Evolutionary conservation across 495 filamentous ascomycete genomes (phyloP).

Genomic region (Penicillium chermesinum): DNA sequence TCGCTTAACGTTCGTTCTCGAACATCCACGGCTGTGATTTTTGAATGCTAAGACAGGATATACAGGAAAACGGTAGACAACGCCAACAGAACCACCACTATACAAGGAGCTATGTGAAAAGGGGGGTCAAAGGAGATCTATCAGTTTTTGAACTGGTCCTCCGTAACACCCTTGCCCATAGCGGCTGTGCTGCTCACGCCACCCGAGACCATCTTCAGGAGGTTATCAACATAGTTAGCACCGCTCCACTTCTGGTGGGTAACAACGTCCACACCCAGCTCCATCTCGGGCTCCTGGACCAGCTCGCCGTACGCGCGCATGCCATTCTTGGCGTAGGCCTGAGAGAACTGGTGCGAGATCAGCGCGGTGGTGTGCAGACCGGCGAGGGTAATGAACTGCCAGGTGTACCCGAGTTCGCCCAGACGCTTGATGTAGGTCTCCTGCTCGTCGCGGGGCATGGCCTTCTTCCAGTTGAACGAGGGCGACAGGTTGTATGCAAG

Average conservation of each 20-base stretch:
- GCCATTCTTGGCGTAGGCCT: slow-evolving; percentile 71
- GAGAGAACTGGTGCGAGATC: slow-evolving; percentile 80
- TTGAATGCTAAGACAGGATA: slow-evolving; percentile 4
- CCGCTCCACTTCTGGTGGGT: slow-evolving; percentile 99
- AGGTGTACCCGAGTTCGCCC: slow-evolving; percentile 85
- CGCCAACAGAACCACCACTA: slow-evolving; percentile 9
- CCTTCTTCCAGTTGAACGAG: slow-evolving; percentile 99
- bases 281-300: slow-evolving; percentile 97
- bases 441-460: slow-evolving; percentile 89
- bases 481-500: slow-evolving; percentile 96
- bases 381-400: slow-evolving; percentile 99
- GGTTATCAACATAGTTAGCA: slow-evolving; percentile 86
- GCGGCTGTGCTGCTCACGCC: slow-evolving; percentile 87
- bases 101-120: too few species aligned
- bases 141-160: slow-evolving; percentile 84
- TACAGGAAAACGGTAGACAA: slow-evolving; percentile 5
- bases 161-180: slow-evolving; percentile 97
- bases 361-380: slow-evolving; percentile 93
- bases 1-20: background rate
- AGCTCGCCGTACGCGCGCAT: slow-evolving; percentile 97
- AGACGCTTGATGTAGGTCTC: slow-evolving; percentile 95
- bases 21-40: background rate
- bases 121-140: background rate
- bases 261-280: slow-evolving; percentile 81
- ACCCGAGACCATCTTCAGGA: slow-evolving; percentile 95